Evolutionary conservation across 306 rosid species (phyloP), one percentile per base, ranked within the genome.

Genomic region (Rosa persica): DNA sequence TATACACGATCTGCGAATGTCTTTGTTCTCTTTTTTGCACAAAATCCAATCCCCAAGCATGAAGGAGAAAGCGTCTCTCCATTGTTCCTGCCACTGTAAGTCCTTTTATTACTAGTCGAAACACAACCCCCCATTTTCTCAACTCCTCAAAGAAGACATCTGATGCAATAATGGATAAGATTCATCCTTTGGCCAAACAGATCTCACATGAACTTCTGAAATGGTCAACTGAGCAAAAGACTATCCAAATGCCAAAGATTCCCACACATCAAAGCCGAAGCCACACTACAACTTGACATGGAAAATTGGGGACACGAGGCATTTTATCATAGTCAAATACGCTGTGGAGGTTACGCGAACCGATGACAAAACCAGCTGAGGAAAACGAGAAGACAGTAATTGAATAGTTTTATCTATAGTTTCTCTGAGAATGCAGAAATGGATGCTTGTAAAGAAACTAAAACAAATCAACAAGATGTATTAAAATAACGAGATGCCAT

Each of bases 111-210:
- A 81, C 97, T 86, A 54, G 97, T 95, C 10, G 98, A 95, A 75
- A 95, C 89, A 77, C 98, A 95, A 75, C 86, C 88, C 72, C 97
- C 98, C 98, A 95, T 94, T 86, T 87, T 17, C 67, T 90, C 87
- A 86, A 73, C 83, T 83, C 85, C 88, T 83, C 83, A 81, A 88
- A 48, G 36, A 87, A 81, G 71, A 81, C 87, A 88, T 91, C 81
- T 60, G 80, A 81, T 46, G 72, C 68, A 57, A 76, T 61, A 42
- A 84, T 72, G 44, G 64, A 62, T 57, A 80, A 81, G 83, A 78
- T 82, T 82, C 83, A 79, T 70, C 73, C 70, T 78, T 82, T 46
- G 25, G 64, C 70, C 42, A 74, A 79, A 62, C 74, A 86, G 90
- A 91, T 85, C 96, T 90, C 91, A 82, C 79, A 85, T 38, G 76